phyloP scores from a whole-genome alignment of 2,329 filamentous ascomycete genomes.

The Colletotrichum melonis region DNA sequence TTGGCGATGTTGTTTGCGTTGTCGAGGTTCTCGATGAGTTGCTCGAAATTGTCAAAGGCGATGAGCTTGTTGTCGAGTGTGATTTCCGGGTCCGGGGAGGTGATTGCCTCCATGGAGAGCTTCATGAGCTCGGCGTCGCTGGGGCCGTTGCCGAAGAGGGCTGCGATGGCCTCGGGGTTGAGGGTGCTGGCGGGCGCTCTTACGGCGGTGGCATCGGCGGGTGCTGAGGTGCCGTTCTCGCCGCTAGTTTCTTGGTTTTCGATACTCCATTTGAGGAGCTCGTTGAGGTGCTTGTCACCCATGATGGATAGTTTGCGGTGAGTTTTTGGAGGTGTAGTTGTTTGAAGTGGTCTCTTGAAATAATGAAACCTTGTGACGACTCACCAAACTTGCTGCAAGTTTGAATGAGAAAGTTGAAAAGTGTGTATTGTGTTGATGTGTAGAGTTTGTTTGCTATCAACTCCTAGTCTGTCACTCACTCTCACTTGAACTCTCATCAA shows the following conservation, averaged over 20 bases:
- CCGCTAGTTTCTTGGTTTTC: conserved; percentile 51
- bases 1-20: conserved; percentile 94
- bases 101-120: conserved; percentile 82
- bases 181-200: conserved; percentile 56
- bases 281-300: conserved; percentile 74
- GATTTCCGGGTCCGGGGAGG: conserved; percentile 68
- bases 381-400: background rate
- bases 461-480: conserved; percentile 21
- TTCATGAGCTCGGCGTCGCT: conserved; percentile 95
- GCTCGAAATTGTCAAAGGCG: conserved; percentile 95
- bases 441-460: conserved; percentile 29
- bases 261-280: conserved; percentile 82
- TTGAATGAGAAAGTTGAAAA: background rate
- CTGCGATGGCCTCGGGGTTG: conserved; percentile 76
- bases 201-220: conserved; percentile 42
- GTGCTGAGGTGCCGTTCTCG: conserved; percentile 42
- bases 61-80: conserved; percentile 81
- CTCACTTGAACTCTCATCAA: conserved; percentile 31
- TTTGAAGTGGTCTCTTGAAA: background rate
- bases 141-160: conserved; percentile 85
- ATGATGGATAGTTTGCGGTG: conserved; percentile 34
- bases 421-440: conserved; percentile 3
- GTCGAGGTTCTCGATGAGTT: conserved; percentile 91
- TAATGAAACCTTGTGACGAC: background rate
- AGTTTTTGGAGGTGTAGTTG: background rate